Base-by-base conservation (phyloP, 805 yeast genomes). In the Wickerhamiella alocasiicola region DNA sequence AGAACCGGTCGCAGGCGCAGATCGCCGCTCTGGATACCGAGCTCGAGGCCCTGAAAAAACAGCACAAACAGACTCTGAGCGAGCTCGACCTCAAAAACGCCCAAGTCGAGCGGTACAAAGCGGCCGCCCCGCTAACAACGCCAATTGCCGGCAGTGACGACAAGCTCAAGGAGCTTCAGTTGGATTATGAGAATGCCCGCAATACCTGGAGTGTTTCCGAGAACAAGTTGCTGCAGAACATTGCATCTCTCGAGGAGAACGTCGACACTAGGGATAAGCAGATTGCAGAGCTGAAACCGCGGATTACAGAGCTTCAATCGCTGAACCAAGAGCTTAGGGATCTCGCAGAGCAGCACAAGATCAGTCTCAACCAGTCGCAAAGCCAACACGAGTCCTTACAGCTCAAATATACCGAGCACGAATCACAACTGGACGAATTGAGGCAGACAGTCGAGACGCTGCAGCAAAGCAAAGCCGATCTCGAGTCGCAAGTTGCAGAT, bases 191-290 rank as follows among this genome's bases (percentile, higher is more conserved):
- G 32, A 61, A 68, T 12, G 53, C 82, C 16, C 78, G 78, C 43
- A 83, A 78, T 47, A 82, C 79, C 55, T 83, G 95, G 94, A 77
- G 79, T 43, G 63, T 75, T 15, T 76, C 84, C 31, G 96, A 91
- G 57, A 70, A 79, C 29, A 66, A 74, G 3, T 65, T 84, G 44
- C 62, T 67, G 45, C 56, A 61, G 6, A 71, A 70, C 43, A 64
- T 77, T 15, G 55, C 70, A 4, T 52, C 48, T 25, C 51, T 51
- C 15, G 25, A 43, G 6, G 44, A 34, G 7, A 49, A 46, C 11
- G 43, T 39, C 29, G 52, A 49, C 9, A 11, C 17, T 3, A 29
- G 44, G 25, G 44, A 39, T 7, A 30, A 42, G n/a, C 31, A 34
- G 5, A 19, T 21, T 16, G 20, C 30, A 9, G 36, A 23, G 27